Evolutionary conservation across 371 early-diverging fungal species (phyloP).

Genomic region (Entomophthora muscae): DNA sequence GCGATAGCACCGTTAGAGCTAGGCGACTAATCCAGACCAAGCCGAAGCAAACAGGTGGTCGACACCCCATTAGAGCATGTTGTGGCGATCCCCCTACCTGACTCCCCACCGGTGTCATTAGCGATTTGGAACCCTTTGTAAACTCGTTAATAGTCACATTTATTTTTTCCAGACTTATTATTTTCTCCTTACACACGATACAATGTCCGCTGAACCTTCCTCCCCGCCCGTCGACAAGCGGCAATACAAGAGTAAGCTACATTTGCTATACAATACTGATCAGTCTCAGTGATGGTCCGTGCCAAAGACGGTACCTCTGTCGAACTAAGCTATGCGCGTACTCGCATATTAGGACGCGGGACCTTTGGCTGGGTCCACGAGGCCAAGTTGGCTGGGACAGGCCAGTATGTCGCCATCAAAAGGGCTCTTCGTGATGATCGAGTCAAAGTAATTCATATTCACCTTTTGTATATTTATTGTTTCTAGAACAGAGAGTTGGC

Average conservation of each 20-base stretch:
- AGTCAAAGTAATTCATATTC: neutral
- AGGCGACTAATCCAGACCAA: no score
- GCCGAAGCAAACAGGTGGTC: no score
- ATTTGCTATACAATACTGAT: neutral
- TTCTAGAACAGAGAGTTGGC: neutral
- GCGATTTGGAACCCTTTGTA: neutral
- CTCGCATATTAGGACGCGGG: neutral
- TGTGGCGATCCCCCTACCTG: no score
- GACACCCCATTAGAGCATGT: no score
- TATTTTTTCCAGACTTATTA: no score
- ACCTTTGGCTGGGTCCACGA: neutral
- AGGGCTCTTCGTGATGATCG: neutral
- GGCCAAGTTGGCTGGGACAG: neutral
- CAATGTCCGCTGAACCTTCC: neutral
- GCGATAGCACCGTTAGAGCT: no score
- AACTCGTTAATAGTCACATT: neutral
- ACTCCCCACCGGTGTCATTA: neutral
- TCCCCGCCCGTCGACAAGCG: neutral
- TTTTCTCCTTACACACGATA: no score
- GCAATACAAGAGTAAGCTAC: neutral
- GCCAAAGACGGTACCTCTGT: neutral
- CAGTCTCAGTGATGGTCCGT: neutral
- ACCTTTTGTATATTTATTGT: neutral
- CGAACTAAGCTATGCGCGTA: neutral
- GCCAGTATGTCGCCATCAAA: neutral